Conservation (phyloP, 306 rosid species). For the Dryas drummondii region DNA sequence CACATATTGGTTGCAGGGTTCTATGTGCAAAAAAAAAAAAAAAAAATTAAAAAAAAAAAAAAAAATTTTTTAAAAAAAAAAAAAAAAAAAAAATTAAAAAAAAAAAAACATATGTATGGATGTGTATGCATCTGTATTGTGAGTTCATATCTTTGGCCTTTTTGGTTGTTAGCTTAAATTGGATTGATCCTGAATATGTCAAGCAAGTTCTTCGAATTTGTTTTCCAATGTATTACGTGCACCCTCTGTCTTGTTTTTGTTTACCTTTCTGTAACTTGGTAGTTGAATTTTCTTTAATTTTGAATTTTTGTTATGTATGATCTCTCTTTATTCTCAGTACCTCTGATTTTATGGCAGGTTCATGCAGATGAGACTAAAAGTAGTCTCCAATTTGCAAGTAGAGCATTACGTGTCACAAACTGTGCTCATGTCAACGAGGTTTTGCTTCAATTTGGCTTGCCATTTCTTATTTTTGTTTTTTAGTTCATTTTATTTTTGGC, state of each 20-base stretch:
- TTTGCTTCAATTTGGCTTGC: constrained; percentile 27
- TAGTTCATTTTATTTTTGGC: constrained; percentile 9
- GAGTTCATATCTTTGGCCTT: not conserved
- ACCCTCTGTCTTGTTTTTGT: not conserved
- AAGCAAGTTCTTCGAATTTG: not conserved
- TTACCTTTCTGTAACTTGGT: not conserved
- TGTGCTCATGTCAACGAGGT: constrained; percentile 98
- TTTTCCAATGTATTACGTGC: not conserved
- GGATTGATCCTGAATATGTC: not conserved
- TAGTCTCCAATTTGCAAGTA: constrained; percentile 95
- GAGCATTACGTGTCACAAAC: constrained; percentile 91
- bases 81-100: too few relatives aligned
- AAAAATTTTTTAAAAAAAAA: too few relatives aligned
- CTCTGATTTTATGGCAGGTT: constrained; percentile 52
- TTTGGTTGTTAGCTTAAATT: not conserved
- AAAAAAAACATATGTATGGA: not conserved
- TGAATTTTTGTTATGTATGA: not conserved
- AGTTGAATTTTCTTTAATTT: not conserved
- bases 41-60: too few relatives aligned
- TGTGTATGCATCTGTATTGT: not conserved
- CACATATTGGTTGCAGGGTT: not conserved
- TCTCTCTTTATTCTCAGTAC: constrained; percentile 27
- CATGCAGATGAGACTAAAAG: constrained; percentile 97
- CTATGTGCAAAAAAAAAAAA: not conserved
- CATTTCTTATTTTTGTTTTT: too few relatives aligned